These are phyloP conservation scores for Penicillium cosmopolitanum DNA, from an alignment of 495 filamentous ascomycete species.

Conservation along the genomic window DNA sequence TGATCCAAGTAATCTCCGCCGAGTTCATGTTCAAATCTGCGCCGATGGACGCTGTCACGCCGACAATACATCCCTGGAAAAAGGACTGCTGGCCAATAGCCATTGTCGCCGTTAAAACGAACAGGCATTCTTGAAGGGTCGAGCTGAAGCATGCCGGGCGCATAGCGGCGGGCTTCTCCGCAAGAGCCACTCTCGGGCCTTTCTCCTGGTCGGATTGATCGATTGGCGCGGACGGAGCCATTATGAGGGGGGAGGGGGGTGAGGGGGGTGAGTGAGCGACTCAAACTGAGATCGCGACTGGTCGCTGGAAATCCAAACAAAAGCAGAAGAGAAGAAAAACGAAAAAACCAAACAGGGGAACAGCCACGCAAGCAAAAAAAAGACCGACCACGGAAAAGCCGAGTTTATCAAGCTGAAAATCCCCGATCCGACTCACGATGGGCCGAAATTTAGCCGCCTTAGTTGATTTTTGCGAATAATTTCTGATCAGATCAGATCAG, in stretches of 20 bases:
- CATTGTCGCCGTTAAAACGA: slow-evolving; percentile 69
- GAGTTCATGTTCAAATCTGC: slow-evolving; percentile 66
- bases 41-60: slow-evolving; percentile 67
- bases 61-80: slow-evolving; percentile 59
- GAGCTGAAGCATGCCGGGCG: slow-evolving; percentile 61
- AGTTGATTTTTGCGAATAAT: too few species aligned
- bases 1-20: slow-evolving; percentile 74
- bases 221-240: slow-evolving; percentile 10
- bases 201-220: slow-evolving; percentile 21
- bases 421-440: not conserved
- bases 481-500: too few species aligned
- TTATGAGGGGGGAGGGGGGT: not conserved
- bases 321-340: not conserved
- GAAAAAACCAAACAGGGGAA: not conserved
- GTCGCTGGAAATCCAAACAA: not conserved
- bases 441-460: not conserved
- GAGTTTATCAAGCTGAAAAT: not conserved
- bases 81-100: slow-evolving; percentile 68
- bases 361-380: not conserved
- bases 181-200: slow-evolving; percentile 10
- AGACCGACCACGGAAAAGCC: not conserved
- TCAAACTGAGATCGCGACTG: not conserved
- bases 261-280: not conserved
- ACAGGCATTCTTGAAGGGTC: slow-evolving; percentile 66
- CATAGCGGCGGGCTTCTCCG: slow-evolving; percentile 6